Evolutionary conservation across 2,329 filamentous ascomycete genomes (phyloP).

Genomic region (Tothia fuscella): DNA sequence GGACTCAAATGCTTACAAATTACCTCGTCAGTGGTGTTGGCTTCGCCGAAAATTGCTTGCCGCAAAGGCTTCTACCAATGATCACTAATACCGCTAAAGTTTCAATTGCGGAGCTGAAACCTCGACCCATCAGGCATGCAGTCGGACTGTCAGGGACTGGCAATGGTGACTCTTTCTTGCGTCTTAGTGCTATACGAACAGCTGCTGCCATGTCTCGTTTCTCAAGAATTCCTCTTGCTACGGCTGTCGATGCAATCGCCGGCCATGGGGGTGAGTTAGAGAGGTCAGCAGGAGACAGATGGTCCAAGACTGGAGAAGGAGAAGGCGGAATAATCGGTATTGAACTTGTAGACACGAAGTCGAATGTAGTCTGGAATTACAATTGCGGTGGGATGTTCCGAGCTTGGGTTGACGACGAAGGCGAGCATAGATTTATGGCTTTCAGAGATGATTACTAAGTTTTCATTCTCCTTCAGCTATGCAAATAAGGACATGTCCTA

Average conservation of each 20-base stretch:
- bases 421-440: conserved; percentile 44
- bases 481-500: not conserved
- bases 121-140: not conserved
- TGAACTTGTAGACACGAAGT: conserved; percentile 43
- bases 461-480: not conserved
- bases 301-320: conserved; percentile 64
- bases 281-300: conserved; percentile 59
- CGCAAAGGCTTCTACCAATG: conserved; percentile 3
- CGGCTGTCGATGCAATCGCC: conserved; percentile 52
- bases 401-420: conserved; percentile 58
- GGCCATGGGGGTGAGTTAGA: conserved; percentile 64
- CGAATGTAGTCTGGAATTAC: conserved; percentile 59
- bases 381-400: conserved; percentile 86
- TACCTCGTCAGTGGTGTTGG: not conserved
- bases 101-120: conserved; percentile 14
- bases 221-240: conserved; percentile 35
- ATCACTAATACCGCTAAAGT: conserved; percentile 13
- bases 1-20: too few relatives aligned
- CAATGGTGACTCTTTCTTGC: conserved; percentile 80
- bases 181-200: conserved; percentile 57
- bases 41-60: not conserved
- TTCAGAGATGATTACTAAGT: conserved; percentile 35
- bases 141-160: conserved; percentile 59
- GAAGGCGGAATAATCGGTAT: conserved; percentile 80
- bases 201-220: conserved; percentile 63